These are phyloP conservation scores for Cyclotella distinguenda DNA, from an alignment of 108 stramenopile genomes.

Conservation along the genomic window DNA sequence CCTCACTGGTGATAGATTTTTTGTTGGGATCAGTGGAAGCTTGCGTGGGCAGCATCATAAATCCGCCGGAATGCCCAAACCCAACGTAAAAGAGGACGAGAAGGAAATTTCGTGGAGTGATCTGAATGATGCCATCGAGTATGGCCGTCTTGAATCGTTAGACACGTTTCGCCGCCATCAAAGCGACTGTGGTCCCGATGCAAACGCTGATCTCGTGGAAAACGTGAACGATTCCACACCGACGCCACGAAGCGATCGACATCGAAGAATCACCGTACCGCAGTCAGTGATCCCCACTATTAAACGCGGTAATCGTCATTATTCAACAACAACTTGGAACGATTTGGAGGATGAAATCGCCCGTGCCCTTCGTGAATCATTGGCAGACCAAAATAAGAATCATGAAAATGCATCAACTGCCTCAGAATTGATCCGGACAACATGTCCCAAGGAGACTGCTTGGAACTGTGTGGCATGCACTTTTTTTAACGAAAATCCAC, in stretches of 20 bases:
- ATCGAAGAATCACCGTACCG: neutral
- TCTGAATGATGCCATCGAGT: conserved; percentile 1
- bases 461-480: conserved; percentile 41
- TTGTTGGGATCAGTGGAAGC: too few species aligned
- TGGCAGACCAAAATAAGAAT: neutral
- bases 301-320: neutral
- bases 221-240: neutral
- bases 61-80: neutral
- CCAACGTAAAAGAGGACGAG: neutral
- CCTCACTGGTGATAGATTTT: neutral
- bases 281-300: neutral
- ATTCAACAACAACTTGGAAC: conserved; percentile 10
- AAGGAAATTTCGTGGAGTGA: neutral
- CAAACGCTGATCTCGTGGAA: neutral
- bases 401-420: neutral
- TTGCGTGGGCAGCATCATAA: too few species aligned
- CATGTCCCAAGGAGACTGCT: neutral
- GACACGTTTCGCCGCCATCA: neutral
- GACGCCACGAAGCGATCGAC: neutral
- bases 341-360: conserved; percentile 25
- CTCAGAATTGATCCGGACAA: neutral
- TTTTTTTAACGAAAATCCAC: conserved; percentile 31
- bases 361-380: conserved; percentile 9
- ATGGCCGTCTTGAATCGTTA: neutral
- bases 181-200: too few species aligned